Base-by-base conservation (phyloP, 768 basidiomycete species). In the Plicaturopsis crispa region DNA sequence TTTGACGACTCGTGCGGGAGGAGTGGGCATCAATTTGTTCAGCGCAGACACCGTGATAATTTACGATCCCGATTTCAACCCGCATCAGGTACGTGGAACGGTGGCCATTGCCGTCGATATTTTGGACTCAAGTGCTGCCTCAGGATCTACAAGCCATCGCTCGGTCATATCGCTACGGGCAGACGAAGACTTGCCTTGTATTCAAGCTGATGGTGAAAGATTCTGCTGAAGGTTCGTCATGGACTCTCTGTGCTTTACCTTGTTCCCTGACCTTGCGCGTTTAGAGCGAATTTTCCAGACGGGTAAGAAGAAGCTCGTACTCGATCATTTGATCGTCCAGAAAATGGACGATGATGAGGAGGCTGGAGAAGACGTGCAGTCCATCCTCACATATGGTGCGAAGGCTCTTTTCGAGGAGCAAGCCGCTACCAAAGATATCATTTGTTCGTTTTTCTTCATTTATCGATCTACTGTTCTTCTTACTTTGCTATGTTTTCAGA, bases 21-120 rank as follows among this genome's bases (percentile, higher is more conserved):
- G 91, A 38, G 87, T 90, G 38, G 89, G 88, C 37, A 85, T 98
- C 57, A 98, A 97, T 55, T 4, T 8, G 8, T 73, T 84, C 66
- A 86, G 80, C 6, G 93, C 94, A 14, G 94, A 97, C 56, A 94
- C 92, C 0, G 91, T 93, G 20, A 84, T 91, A 31, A 81, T 91
- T 39, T 88, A 82, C 49, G 94, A 99, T 54, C 91, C 92, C 0
- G 96, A 99, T 63, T 99, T 92, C 59, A 99, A 99, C 52, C 94
- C 94, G n/a, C 91, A 96, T 61, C 85, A 85, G 70, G 84, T 83
- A 33, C 19, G 72, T 57, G 12, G 26, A 8, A 28, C 14, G 26
- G 10, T 28, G 14, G n/a, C n/a, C n/a, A n/a, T n/a, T n/a, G n/a
- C n/a, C 14, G 14, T 28, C 26, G 8, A 28, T 28, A 28, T 28